Evolutionary conservation across 345 rosid genomes (phyloP).

Genomic region (Bruguiera parviflora): DNA sequence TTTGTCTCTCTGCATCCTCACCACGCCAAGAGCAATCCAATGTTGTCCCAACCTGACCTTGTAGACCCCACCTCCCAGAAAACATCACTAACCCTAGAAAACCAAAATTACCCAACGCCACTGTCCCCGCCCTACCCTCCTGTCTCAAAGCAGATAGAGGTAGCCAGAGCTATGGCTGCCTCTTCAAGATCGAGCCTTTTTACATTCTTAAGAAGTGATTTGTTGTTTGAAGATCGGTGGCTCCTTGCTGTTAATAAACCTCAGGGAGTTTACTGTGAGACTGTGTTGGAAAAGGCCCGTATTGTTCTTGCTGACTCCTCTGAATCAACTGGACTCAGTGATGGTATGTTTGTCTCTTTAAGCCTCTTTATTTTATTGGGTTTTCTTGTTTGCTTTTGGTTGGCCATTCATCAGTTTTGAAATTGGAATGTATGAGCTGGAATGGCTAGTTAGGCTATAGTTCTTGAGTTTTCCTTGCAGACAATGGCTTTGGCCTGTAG

Average conservation of each 20-base stretch:
- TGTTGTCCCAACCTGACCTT: slow-evolving; percentile 16
- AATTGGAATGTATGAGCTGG: not conserved
- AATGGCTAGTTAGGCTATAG: too few relatives aligned
- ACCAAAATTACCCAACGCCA: slow-evolving; percentile 58
- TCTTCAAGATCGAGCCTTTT: slow-evolving; percentile 69
- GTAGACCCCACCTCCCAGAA: slow-evolving; percentile 16
- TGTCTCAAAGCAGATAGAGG: slow-evolving; percentile 67
- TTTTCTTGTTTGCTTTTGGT: not conserved
- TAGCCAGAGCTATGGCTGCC: slow-evolving; percentile 72
- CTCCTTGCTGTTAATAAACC: slow-evolving; percentile 80
- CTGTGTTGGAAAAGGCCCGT: slow-evolving; percentile 54
- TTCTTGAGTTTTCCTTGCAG: too few relatives aligned
- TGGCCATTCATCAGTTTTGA: not conserved
- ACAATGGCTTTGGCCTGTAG: too few relatives aligned
- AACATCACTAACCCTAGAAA: slow-evolving; percentile 17
- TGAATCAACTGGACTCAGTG: slow-evolving; percentile 10
- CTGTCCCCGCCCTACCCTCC: slow-evolving; percentile 65
- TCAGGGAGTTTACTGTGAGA: slow-evolving; percentile 74
- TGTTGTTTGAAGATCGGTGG: slow-evolving; percentile 80
- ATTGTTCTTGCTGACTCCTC: slow-evolving; percentile 30
- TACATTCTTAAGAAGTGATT: slow-evolving; percentile 38
- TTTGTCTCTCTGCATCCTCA: slow-evolving; percentile 8
- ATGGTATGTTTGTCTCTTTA: slow-evolving; percentile 21
- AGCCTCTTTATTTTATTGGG: not conserved
- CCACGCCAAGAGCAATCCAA: slow-evolving; percentile 8